Evolutionary conservation across 768 basidiomycete species (phyloP).

Genomic region (Agrocybe chaxingu): DNA sequence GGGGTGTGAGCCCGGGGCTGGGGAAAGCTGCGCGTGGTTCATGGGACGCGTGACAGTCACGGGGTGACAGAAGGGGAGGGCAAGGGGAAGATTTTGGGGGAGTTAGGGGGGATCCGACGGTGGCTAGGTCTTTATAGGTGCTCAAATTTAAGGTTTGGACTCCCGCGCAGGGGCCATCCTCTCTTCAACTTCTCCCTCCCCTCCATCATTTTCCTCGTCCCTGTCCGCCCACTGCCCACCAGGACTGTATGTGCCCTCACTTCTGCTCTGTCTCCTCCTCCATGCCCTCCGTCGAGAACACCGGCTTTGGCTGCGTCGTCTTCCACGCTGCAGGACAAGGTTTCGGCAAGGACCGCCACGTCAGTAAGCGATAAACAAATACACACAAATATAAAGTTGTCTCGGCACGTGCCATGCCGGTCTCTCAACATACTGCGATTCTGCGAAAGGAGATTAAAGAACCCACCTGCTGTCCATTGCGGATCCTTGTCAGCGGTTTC

Average conservation of each 20-base stretch:
- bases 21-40: slow-evolving; percentile 41
- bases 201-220: slow-evolving; percentile 16
- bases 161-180: slow-evolving; percentile 71
- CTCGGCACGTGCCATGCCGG: slow-evolving; percentile 28
- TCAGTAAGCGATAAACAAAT: slow-evolving; percentile 52
- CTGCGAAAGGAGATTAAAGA: slow-evolving; percentile 12
- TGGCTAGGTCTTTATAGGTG: slow-evolving; percentile 80
- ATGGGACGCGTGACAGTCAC: slow-evolving; percentile 80
- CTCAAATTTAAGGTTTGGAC: slow-evolving; percentile 81
- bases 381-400: slow-evolving; percentile 34
- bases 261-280: slow-evolving; percentile 45
- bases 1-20: too few relatives aligned
- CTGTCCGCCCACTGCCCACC: slow-evolving; percentile 18
- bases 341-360: slow-evolving; percentile 60
- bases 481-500: slow-evolving; percentile 72
- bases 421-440: slow-evolving; percentile 11
- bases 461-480: slow-evolving; percentile 81
- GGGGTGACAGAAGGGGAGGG: slow-evolving; percentile 51
- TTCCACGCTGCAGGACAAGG: slow-evolving; percentile 70
- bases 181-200: slow-evolving; percentile 29
- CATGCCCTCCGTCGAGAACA: slow-evolving; percentile 69
- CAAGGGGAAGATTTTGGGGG: slow-evolving; percentile 73
- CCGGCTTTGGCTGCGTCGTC: slow-evolving; percentile 80
- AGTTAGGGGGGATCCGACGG: slow-evolving; percentile 67
- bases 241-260: slow-evolving; percentile 12